A percentile compares a stretch with the other conserved stretches of the same genome.
phyloP scores from a whole-genome alignment of 306 rosid species.

The Herpetospermum pedunculosum region DNA sequence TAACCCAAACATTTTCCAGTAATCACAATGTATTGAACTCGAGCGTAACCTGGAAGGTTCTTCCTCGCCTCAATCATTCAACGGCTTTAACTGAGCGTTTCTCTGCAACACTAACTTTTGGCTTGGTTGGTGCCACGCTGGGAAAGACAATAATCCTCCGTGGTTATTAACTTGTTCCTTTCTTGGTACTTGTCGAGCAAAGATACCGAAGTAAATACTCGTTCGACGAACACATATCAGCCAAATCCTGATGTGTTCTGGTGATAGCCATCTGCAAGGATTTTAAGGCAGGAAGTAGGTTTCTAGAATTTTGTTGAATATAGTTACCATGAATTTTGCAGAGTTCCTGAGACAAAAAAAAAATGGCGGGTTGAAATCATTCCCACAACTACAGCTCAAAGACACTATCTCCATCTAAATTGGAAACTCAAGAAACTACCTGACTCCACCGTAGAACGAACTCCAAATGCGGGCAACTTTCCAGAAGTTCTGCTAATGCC shows the following conservation, averaged over 20 bases:
- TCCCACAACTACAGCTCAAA: neutral
- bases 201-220: conserved; percentile 71
- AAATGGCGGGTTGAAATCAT: neutral
- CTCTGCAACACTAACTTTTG: neutral
- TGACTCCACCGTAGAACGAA: conserved; percentile 80
- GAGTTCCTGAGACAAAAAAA: conserved; percentile 44
- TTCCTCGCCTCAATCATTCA: neutral
- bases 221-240: conserved; percentile 80
- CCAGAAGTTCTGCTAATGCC: conserved; percentile 74
- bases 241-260: conserved; percentile 69
- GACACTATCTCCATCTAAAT: neutral
- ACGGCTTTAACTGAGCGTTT: neutral
- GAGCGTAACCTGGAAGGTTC: neutral
- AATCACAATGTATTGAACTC: neutral
- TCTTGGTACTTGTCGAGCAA: conserved; percentile 35
- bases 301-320: conserved; percentile 60
- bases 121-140: neutral
- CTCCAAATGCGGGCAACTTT: conserved; percentile 81
- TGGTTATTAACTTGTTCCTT: conserved; percentile 19
- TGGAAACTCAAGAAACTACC: conserved; percentile 25
- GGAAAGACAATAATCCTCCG: neutral
- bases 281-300: conserved; percentile 68
- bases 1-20: neutral
- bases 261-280: conserved; percentile 76
- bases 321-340: conserved; percentile 68